Percentiles rank a stretch among this genome's conserved stretches.
Conservation (phyloP, 345 rosid species). For the Rhizophora apiculata region DNA sequence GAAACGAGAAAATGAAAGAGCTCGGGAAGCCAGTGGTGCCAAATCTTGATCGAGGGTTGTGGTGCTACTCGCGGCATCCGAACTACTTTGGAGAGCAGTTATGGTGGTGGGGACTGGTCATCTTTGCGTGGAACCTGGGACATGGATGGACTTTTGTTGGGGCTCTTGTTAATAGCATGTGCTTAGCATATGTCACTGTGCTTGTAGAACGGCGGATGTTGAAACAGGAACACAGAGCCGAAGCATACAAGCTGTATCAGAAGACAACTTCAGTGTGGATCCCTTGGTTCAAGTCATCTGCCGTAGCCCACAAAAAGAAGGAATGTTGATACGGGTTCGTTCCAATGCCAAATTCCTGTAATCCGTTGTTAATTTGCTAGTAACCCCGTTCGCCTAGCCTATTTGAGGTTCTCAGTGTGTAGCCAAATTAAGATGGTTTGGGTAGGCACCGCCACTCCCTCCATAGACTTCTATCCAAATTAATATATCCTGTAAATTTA, state of each 20-base stretch:
- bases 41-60: conserved; percentile 72
- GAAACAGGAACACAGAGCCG: conserved; percentile 71
- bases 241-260: conserved; percentile 80
- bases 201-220: conserved; percentile 83
- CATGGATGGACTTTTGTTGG: conserved; percentile 75
- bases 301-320: conserved; percentile 20
- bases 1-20: conserved; percentile 63
- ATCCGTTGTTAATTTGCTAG: background rate
- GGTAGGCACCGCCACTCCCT: too few relatives aligned
- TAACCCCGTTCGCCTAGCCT: too few relatives aligned
- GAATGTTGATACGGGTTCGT: conserved; percentile 10
- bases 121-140: conserved; percentile 85
- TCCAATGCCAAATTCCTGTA: background rate
- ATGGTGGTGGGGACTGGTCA: conserved; percentile 97
- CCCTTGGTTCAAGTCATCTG: conserved; percentile 79
- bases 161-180: conserved; percentile 59
- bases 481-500: conserved; percentile 1
- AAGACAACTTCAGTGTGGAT: conserved; percentile 87
- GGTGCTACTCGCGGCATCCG: conserved; percentile 86
- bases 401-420: background rate
- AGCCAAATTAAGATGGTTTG: background rate
- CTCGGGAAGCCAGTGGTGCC: conserved; percentile 67
- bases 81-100: conserved; percentile 93
- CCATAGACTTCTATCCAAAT: too few relatives aligned
- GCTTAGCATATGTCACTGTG: conserved; percentile 73